Base-by-base conservation (phyloP, 805 yeast genomes). In the Candida insectorum region DNA sequence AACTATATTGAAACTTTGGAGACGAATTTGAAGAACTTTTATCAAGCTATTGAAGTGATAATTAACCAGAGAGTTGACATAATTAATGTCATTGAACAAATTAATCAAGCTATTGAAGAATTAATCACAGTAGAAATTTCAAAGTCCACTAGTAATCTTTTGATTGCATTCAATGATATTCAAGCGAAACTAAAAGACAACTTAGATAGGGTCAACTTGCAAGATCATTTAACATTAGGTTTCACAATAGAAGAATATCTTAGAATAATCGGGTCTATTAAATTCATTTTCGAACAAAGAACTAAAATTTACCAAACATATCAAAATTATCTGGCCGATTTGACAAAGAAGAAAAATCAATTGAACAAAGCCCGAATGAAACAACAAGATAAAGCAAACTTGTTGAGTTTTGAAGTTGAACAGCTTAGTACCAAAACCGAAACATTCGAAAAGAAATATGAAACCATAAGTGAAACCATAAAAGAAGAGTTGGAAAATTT, bases 191-290 rank as follows among this genome's bases (percentile, higher is more conserved):
- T 89, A 16, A 78, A 78, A 46, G 91, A 85, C 33, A 68, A 85
- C 29, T 63, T 86, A 29, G 88, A 80, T 43, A 73, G 96, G 40
- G 79, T 83, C 40, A 80, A 87, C 38, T 58, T 84, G 58, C 95
- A 86, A 55, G 97, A 91, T 45, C 77, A 88, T 49, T 63, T 91
- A 41, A 87, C 96, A 0, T 62, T 91, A 29, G 95, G 95, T 2
- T 75, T 84, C 16, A 85, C 95, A 1, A 64, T 91, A 24, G 96
- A 91, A 53, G 97, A 89, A 53, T 89, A 93, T 54, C 65, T 80
- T 30, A 72, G 97, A 31, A 65, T 81, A 11, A 76, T 89, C 16
- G 80, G 83, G 7, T 85, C 95, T 18, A 74, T 87, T 20, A 75
- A 81, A 43, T 73, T 77, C 28, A 78, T 85, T 4, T 81, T 89